phyloP scores from a whole-genome alignment of 225 moss, liverwort and hornwort species.

The Bryum argenteum region DNA sequence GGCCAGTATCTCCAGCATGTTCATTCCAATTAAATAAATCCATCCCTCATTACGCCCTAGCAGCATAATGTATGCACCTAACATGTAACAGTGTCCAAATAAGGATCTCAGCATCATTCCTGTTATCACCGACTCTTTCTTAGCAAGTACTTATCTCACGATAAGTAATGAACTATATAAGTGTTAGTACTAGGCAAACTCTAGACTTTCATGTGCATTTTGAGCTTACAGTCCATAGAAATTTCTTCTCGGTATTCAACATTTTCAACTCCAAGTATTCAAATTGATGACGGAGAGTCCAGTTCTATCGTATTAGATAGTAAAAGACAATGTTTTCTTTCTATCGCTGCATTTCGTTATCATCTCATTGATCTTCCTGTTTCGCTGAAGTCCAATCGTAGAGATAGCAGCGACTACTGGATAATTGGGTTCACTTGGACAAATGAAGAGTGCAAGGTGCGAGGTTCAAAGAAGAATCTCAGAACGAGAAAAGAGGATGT shows the following conservation, averaged over 20 bases:
- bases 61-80: too few relatives aligned
- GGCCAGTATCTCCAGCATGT: too few relatives aligned
- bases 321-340: neutral
- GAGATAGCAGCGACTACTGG: too few relatives aligned
- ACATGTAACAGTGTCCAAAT: neutral
- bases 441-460: too few relatives aligned
- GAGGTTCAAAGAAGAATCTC: too few relatives aligned
- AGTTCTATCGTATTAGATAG: neutral
- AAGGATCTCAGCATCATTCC: neutral
- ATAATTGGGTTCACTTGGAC: too few relatives aligned
- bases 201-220: neutral
- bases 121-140: neutral
- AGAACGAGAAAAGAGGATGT: too few relatives aligned
- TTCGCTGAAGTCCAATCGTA: too few relatives aligned
- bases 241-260: neutral
- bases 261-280: neutral
- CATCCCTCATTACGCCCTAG: too few relatives aligned
- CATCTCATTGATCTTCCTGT: neutral
- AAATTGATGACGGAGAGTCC: neutral
- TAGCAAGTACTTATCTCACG: neutral
- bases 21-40: too few relatives aligned
- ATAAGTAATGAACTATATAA: neutral
- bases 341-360: neutral
- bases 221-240: neutral
- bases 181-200: neutral